These are phyloP conservation scores for Hymenoscyphus occultus DNA, from an alignment of 2,329 filamentous ascomycete species.

Conservation along the genomic window DNA sequence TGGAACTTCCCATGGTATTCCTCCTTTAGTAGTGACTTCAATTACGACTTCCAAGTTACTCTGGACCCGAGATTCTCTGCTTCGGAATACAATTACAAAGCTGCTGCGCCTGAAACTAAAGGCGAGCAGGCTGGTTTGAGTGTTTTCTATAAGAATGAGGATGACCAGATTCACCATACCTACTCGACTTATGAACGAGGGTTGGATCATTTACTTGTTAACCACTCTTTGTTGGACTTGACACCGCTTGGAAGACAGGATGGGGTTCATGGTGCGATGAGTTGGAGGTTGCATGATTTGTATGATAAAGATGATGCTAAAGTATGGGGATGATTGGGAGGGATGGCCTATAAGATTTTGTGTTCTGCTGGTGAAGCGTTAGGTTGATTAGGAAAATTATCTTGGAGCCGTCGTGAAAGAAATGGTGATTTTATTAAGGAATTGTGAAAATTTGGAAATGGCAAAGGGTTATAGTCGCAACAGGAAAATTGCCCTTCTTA, in stretches of 20 bases:
- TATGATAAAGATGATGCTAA: slow-evolving; percentile 15
- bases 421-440: too few relatives aligned
- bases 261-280: slow-evolving; percentile 7
- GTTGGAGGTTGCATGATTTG: slow-evolving; percentile 23
- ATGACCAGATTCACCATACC: slow-evolving; percentile 38
- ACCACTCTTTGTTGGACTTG: slow-evolving; percentile 37
- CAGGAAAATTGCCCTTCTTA: background rate
- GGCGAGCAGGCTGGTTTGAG: slow-evolving; percentile 41
- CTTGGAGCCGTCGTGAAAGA: too few relatives aligned
- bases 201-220: slow-evolving; percentile 35
- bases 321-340: background rate
- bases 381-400: too few relatives aligned
- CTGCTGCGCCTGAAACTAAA: slow-evolving; percentile 2
- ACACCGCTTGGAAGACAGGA: slow-evolving; percentile 39
- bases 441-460: too few relatives aligned
- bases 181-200: slow-evolving; percentile 40
- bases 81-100: slow-evolving; percentile 27
- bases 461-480: background rate
- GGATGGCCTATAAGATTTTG: background rate
- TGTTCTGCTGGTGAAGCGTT: background rate
- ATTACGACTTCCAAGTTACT: slow-evolving; percentile 42
- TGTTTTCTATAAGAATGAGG: slow-evolving; percentile 38
- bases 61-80: slow-evolving; percentile 33
- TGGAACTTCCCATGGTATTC: slow-evolving; percentile 45
- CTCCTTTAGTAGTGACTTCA: slow-evolving; percentile 39